Percentiles rank a stretch among this genome's conserved stretches.
phyloP scores from a whole-genome alignment of 805 yeast species.

The Wickerhamomyces sydowiorum region DNA sequence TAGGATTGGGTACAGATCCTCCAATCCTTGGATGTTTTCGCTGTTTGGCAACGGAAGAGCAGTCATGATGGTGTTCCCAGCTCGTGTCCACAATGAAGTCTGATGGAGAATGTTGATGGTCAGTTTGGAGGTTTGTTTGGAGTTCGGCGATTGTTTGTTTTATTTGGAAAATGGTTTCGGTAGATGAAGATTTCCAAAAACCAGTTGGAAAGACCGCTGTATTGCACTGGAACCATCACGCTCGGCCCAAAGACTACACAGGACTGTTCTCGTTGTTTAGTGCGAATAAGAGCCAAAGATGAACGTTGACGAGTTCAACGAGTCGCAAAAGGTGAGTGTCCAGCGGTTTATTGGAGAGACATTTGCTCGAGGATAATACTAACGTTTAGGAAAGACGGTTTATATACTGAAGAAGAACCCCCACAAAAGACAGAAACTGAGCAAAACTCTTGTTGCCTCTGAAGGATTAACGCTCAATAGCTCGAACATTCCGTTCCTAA shows the following conservation, averaged over 20 bases:
- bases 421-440: constrained; percentile 6
- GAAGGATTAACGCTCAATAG: constrained; percentile 10
- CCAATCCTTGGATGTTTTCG: constrained; percentile 1
- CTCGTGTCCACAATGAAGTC: too few relatives aligned
- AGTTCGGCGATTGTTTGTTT: background rate
- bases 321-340: constrained; percentile 12
- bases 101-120: too few relatives aligned
- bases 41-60: constrained; percentile 3
- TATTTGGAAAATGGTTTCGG: background rate
- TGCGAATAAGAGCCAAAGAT: background rate
- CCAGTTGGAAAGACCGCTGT: too few relatives aligned
- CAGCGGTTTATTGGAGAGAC: too few relatives aligned
- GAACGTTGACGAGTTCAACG: constrained; percentile 6
- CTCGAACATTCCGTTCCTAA: constrained; percentile 8
- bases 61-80: constrained; percentile 8
- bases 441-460: constrained; percentile 4
- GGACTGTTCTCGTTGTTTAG: too few relatives aligned
- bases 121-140: background rate
- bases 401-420: constrained; percentile 10
- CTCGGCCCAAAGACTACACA: too few relatives aligned
- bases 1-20: constrained; percentile 13
- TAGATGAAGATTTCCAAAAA: too few relatives aligned
- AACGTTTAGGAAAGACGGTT: constrained; percentile 9
- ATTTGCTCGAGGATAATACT: background rate
- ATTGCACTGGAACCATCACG: too few relatives aligned